Conservation (phyloP, 306 rosid species). For the Alnus rubra region DNA sequence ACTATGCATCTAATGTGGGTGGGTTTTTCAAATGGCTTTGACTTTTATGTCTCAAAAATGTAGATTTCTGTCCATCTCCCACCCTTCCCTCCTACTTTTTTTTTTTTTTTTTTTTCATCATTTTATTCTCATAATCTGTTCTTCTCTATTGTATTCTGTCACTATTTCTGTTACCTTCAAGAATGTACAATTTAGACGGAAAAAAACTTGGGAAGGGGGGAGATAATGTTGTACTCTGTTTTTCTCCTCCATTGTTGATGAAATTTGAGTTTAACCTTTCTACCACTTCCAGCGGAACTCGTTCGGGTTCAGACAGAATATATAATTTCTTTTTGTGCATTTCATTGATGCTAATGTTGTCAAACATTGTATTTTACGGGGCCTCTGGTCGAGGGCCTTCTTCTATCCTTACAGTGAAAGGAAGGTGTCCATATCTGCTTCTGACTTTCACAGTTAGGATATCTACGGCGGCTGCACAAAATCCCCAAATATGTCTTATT, state of each 20-base stretch:
- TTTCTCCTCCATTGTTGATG: slow-evolving; percentile 37
- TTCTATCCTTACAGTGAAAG: neutral
- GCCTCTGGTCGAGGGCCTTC: slow-evolving; percentile 8
- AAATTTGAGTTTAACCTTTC: slow-evolving; percentile 28
- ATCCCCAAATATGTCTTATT: neutral
- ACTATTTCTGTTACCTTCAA: slow-evolving; percentile 33
- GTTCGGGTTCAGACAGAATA: slow-evolving; percentile 14
- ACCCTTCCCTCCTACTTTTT: slow-evolving; percentile 8
- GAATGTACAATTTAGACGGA: slow-evolving; percentile 54
- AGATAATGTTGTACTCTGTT: slow-evolving; percentile 35
- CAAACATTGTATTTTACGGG: slow-evolving; percentile 1
- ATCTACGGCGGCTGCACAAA: neutral
- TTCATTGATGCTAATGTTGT: slow-evolving; percentile 1
- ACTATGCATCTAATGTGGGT: slow-evolving; percentile 24
- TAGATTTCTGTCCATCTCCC: slow-evolving; percentile 40
- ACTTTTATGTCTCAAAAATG: slow-evolving; percentile 41
- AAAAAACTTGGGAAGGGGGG: slow-evolving; percentile 27
- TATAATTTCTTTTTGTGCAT: neutral
- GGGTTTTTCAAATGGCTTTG: slow-evolving; percentile 40
- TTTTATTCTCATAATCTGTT: slow-evolving; percentile 30
- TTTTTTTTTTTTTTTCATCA: slow-evolving; percentile 30
- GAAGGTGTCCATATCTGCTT: neutral
- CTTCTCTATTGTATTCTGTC: too few relatives aligned
- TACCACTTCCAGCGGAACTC: slow-evolving; percentile 28
- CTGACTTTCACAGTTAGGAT: neutral